Conservation (phyloP, 2,329 filamentous ascomycete species). For the Aspergillus hiratsukae region DNA sequence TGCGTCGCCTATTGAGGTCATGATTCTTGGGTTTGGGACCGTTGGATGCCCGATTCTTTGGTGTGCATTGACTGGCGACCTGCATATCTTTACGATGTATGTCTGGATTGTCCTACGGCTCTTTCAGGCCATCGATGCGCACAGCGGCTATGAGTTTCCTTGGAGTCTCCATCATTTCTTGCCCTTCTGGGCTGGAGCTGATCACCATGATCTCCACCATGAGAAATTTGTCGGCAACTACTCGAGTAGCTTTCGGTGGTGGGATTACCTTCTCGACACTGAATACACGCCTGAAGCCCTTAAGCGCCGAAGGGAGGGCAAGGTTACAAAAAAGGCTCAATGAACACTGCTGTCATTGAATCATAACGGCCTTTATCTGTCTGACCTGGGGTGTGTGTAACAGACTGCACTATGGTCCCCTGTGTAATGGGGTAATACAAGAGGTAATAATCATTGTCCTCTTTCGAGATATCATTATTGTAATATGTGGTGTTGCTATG, state of each 20-base stretch:
- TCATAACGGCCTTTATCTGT: neutral
- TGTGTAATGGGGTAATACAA: neutral
- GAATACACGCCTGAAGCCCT: conserved; percentile 85
- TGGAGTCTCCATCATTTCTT: conserved; percentile 95
- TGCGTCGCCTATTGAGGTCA: conserved; percentile 93
- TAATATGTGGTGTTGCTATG: neutral
- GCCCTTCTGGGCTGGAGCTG: conserved; percentile 95
- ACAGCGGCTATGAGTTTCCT: conserved; percentile 97
- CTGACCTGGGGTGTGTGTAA: neutral
- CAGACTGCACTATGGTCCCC: neutral
- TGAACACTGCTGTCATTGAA: conserved; percentile 4
- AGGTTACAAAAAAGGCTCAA: conserved; percentile 27
- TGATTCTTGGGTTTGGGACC: conserved; percentile 84
- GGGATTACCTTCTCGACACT: conserved; percentile 91
- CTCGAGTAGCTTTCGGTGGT: conserved; percentile 96
- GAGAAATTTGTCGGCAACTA: conserved; percentile 99
- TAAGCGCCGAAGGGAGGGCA: conserved; percentile 70
- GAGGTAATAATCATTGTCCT: neutral
- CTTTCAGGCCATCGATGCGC: conserved; percentile 96
- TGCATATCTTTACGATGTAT: conserved; percentile 98
- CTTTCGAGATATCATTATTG: neutral
- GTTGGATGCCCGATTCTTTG: conserved; percentile 79
- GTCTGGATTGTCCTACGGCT: conserved; percentile 88
- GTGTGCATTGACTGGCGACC: conserved; percentile 74
- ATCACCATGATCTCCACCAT: conserved; percentile 96